These are phyloP conservation scores for Phaffia australis DNA, from an alignment of 768 basidiomycete species.

Conservation along the genomic window DNA sequence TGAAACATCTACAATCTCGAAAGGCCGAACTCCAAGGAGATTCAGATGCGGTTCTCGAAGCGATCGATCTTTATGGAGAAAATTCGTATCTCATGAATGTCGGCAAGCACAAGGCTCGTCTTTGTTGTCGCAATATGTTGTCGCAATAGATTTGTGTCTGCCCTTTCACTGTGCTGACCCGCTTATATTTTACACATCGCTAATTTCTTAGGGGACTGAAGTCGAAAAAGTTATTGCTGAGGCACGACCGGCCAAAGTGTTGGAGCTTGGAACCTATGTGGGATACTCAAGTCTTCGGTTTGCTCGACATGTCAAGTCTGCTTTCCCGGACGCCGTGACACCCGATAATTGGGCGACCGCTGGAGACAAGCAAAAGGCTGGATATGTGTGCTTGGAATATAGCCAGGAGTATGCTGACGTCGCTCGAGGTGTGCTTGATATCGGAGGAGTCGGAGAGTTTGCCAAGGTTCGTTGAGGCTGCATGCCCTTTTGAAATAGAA, in stretches of 20 bases:
- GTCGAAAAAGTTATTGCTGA: not conserved
- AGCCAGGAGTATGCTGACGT: conserved; percentile 34
- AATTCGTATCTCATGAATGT: conserved; percentile 37
- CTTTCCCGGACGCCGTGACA: conserved; percentile 30
- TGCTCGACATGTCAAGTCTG: conserved; percentile 30
- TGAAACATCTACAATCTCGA: conserved; percentile 31
- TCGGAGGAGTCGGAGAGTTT: conserved; percentile 33
- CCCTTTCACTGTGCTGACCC: not conserved
- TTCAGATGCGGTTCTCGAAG: conserved; percentile 34
- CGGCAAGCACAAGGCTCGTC: conserved; percentile 35
- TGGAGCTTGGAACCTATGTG: conserved; percentile 36
- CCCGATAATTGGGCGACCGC: conserved; percentile 31
- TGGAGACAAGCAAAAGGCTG: conserved; percentile 30
- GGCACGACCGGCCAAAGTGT: conserved; percentile 29
- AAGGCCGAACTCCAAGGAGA: conserved; percentile 26
- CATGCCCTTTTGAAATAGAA: not conserved
- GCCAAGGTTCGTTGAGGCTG: conserved; percentile 30
- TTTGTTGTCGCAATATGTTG: conserved; percentile 31
- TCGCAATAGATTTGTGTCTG: conserved; percentile 33
- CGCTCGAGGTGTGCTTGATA: conserved; percentile 31
- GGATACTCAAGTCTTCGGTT: conserved; percentile 36
- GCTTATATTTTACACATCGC: not conserved
- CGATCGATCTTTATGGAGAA: conserved; percentile 36
- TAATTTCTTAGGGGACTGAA: not conserved
- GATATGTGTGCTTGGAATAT: conserved; percentile 36